phyloP scores from a whole-genome alignment of 2,329 filamentous ascomycete species.

The Domatiomyces catenatus region DNA sequence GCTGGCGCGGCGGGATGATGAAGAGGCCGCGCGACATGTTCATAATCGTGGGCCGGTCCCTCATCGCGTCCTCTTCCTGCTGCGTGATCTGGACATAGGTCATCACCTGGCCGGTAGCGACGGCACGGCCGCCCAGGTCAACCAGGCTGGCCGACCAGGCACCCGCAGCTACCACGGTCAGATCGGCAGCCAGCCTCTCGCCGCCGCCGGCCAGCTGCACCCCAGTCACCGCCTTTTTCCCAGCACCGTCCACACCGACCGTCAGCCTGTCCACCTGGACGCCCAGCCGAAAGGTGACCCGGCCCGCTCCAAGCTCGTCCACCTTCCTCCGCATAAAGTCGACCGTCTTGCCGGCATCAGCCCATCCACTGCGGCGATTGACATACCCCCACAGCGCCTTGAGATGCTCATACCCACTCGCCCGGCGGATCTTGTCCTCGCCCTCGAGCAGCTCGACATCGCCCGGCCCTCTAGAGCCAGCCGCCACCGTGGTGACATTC shows the following conservation, averaged over 20 bases:
- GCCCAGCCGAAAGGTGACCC: conserved; percentile 24
- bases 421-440: conserved; percentile 8
- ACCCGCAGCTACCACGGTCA: conserved; percentile 57
- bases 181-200: conserved; percentile 10
- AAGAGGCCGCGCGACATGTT: conserved; percentile 38
- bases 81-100: conserved; percentile 61
- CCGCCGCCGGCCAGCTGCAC: conserved; percentile 10
- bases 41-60: conserved; percentile 48
- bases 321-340: conserved; percentile 25
- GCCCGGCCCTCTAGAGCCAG: conserved; percentile 11
- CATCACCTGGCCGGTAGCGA: conserved; percentile 68
- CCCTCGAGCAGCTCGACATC: conserved; percentile 2
- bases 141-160: conserved; percentile 72
- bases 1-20: conserved; percentile 37
- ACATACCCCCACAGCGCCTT: conserved; percentile 25
- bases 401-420: conserved; percentile 10
- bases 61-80: conserved; percentile 51
- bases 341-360: conserved; percentile 28
- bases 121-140: conserved; percentile 58
- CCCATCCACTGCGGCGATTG: conserved; percentile 33
- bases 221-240: conserved; percentile 6
- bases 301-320: conserved; percentile 18
- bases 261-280: conserved; percentile 22
- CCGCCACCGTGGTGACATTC: conserved; percentile 25
- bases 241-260: not conserved